These are phyloP conservation scores for Claviceps paspali DNA, from an alignment of 2,329 filamentous ascomycete genomes.

Conservation along the genomic window DNA sequence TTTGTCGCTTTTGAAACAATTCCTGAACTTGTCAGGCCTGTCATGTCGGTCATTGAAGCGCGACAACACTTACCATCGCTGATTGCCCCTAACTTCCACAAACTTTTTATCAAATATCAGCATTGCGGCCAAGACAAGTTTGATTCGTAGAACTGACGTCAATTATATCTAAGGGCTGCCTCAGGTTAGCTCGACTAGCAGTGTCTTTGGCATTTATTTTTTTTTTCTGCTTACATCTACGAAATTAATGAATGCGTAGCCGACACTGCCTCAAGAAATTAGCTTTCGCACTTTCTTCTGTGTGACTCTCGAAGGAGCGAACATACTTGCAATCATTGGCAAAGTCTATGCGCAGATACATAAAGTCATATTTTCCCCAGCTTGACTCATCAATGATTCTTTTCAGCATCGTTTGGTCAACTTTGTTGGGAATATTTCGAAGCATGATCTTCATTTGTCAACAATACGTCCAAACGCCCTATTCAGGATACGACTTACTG, in stretches of 20 bases:
- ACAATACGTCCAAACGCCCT: neutral
- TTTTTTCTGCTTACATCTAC: constrained; percentile 46
- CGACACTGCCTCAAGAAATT: constrained; percentile 46
- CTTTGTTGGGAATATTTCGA: constrained; percentile 85
- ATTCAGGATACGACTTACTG: constrained; percentile 34
- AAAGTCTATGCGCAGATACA: constrained; percentile 87
- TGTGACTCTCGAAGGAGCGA: too few species aligned
- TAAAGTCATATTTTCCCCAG: constrained; percentile 78
- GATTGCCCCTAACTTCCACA: constrained; percentile 52
- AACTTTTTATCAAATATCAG: constrained; percentile 35
- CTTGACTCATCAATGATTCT: constrained; percentile 63
- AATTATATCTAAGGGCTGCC: constrained; percentile 58
- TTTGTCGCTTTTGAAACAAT: constrained; percentile 71
- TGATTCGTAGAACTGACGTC: constrained; percentile 32
- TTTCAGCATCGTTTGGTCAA: constrained; percentile 65
- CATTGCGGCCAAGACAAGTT: neutral
- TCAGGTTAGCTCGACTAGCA: constrained; percentile 19
- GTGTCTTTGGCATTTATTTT: neutral
- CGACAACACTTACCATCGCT: constrained; percentile 41
- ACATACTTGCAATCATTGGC: constrained; percentile 70
- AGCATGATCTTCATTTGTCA: constrained; percentile 59
- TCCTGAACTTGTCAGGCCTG: constrained; percentile 34
- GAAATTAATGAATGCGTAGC: constrained; percentile 97
- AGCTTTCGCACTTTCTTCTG: neutral
- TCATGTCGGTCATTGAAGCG: neutral